Base-by-base conservation (phyloP, 352 stramenopile genomes). In the Phytophthora foliorum region DNA sequence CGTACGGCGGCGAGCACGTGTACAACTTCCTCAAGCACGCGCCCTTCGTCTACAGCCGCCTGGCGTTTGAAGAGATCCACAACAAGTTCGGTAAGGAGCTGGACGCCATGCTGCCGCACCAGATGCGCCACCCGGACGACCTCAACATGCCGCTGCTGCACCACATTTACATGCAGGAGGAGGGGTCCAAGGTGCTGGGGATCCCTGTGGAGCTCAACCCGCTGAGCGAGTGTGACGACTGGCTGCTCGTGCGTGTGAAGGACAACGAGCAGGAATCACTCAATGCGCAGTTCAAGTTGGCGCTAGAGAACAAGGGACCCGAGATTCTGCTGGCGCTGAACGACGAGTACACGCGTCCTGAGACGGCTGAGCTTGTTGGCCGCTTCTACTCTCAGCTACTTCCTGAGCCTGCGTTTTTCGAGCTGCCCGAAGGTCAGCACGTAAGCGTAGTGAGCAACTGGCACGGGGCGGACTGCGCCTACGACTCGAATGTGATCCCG, bases 11-110 rank as follows among this genome's bases (percentile, higher is more conserved):
- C n/a, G 69, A 93, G 74, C 87, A 95, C 59, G 81, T 90, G 21
- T 92, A 91, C 71, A 94, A 95, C 51, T 95, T 94, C 66, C 67
- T 95, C 52, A 95, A 95, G 72, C 88, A 95, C 57, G 88, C 86
- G 22, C 88, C 88, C 6, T 95, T 92, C 49, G 84, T 95, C 10
- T 95, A 95, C 77, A 90, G 77, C 69, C 81, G 84, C 24, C 55
- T 61, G 19, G 88, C 73, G 6, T 94, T 95, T 49, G 81, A 92
- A 62, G 78, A 82, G 42, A 90, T 95, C 53, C 88, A 94, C 67
- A 76, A 83, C 29, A 90, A 87, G 45, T 95, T 94, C 53, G 65
- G 55, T 8, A 72, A 71, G 2, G 63, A 80, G 42, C 68, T 95
- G 6, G 75, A 91, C 19, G 67, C 69, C 13, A 95, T 78, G 64